Evolutionary conservation across 2,329 filamentous ascomycete genomes (phyloP).

Genomic region (Cordyceps fumosorosea): DNA sequence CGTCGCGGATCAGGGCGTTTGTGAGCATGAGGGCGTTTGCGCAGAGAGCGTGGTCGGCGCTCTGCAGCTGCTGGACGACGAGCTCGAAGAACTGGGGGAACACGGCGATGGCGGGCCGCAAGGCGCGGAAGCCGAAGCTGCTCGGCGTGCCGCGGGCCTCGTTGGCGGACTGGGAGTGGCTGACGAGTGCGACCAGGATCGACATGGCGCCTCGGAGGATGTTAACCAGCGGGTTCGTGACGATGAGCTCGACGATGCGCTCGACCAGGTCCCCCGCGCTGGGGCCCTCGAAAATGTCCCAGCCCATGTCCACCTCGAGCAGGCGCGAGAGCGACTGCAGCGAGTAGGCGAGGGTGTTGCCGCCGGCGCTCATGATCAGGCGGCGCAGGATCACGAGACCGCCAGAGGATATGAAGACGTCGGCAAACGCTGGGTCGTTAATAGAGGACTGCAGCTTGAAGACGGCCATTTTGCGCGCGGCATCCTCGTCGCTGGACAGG

Average conservation of each 20-base stretch:
- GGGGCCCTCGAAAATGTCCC: conserved; percentile 72
- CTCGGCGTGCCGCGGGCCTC: conserved; percentile 39
- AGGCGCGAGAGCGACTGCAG: conserved; percentile 81
- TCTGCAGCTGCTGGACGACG: conserved; percentile 84
- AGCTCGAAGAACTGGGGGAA: conserved; percentile 94
- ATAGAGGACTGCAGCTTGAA: conserved; percentile 96
- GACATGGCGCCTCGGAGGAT: conserved; percentile 96
- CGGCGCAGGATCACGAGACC: conserved; percentile 76
- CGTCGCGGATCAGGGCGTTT: conserved; percentile 90
- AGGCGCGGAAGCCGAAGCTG: conserved; percentile 78
- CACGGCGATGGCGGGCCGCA: conserved; percentile 85
- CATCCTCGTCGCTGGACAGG: conserved; percentile 70
- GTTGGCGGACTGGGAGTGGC: conserved; percentile 63
- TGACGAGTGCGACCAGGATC: conserved; percentile 87
- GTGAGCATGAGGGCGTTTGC: conserved; percentile 93
- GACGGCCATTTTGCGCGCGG: conserved; percentile 93
- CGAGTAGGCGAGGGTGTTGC: conserved; percentile 93
- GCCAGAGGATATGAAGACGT: conserved; percentile 87
- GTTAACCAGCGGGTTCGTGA: conserved; percentile 93
- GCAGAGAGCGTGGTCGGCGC: conserved; percentile 90
- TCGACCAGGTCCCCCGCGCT: conserved; percentile 61
- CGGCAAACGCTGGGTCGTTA: conserved; percentile 92
- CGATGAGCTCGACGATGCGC: conserved; percentile 82
- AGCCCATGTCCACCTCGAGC: conserved; percentile 94
- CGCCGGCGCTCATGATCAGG: conserved; percentile 75